Base-by-base conservation (phyloP, 352 stramenopile genomes). In the Globisporangium cylindrosporum region DNA sequence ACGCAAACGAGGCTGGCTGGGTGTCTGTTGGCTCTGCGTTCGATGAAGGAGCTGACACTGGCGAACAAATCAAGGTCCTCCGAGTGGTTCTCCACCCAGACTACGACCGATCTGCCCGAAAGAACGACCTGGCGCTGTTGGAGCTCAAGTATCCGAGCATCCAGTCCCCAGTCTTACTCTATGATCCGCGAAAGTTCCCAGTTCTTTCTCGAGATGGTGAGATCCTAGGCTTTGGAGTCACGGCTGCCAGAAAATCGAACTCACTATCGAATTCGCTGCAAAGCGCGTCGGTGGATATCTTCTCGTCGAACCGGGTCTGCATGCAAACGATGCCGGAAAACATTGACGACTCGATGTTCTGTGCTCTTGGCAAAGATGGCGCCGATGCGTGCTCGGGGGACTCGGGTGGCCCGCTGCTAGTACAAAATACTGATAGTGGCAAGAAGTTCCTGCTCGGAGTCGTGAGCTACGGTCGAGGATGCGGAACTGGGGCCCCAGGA, bases 311-410 rank as follows among this genome's bases (percentile, higher is more conserved):
- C 29, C 57, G 14, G 2, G 8, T 12, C 8, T 62, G 57, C n/a
- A 46, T 43, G 32, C 32, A 46, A 1, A 5, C 24, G 10, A 12
- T 46, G 5, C 57, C 22, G n/a, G 12, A 32, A 8, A 20, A 10
- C 9, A 25, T 62, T 20, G 57, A 62, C 57, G 34, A 29, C 34
- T 62, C 57, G n/a, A 62, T 62, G 57, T 46, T 62, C 34, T 62
- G 57, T 6, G 57, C 57, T 22, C 2, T 36, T 8, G 57, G 57
- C 12, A 46, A 53, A 18, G n/a, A n/a, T 29, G 34, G 32, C 10
- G 57, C 57, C 10, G 34, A 62, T 27, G 57, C 57, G 18, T 53
- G 57, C 34, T 20, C 32, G 46, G 57, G 57, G n/a, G 57, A 62
- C 57, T 62, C 57, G 34, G 57, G 34, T 9, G 32, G 57, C 5